These are phyloP conservation scores for Boletus sensibilis DNA, from an alignment of 768 basidiomycete species.

Conservation along the genomic window DNA sequence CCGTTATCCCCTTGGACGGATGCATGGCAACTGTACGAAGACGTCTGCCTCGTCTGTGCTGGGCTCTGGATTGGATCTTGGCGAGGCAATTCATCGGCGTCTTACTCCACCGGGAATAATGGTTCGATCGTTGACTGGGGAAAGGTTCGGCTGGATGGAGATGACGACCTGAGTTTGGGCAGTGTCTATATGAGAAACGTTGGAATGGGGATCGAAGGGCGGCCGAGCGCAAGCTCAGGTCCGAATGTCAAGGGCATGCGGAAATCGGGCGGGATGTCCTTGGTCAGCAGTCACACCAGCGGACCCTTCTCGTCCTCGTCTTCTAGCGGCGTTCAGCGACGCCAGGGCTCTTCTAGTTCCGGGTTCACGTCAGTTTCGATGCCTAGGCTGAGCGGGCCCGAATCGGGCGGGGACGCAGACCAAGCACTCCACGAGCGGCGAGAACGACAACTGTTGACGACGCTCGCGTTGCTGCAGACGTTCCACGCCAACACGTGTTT, in stretches of 20 bases:
- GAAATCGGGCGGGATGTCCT: constrained; percentile 50
- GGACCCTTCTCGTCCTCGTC: constrained; percentile 29
- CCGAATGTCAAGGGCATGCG: constrained; percentile 40
- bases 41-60: constrained; percentile 79
- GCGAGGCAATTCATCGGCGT: constrained; percentile 46
- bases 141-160: constrained; percentile 59
- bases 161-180: constrained; percentile 53
- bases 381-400: constrained; percentile 31
- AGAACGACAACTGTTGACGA: constrained; percentile 42
- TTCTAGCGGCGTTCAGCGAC: constrained; percentile 29
- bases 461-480: constrained; percentile 61
- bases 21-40: constrained; percentile 81
- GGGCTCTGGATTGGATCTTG: constrained; percentile 77
- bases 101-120: constrained; percentile 49
- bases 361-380: constrained; percentile 17
- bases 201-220: constrained; percentile 73
- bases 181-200: constrained; percentile 50
- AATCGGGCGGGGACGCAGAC: constrained; percentile 7
- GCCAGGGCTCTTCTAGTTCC: constrained; percentile 35
- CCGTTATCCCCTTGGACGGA: constrained; percentile 61
- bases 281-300: constrained; percentile 36
- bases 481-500: constrained; percentile 66
- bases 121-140: constrained; percentile 54
- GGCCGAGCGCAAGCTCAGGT: constrained; percentile 34
- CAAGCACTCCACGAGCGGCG: constrained; percentile 24